A percentile compares a stretch with the other conserved stretches of the same genome.
Evolutionary conservation across 2,329 filamentous ascomycete genomes (phyloP).

Genomic region (Trichoderma breve): DNA sequence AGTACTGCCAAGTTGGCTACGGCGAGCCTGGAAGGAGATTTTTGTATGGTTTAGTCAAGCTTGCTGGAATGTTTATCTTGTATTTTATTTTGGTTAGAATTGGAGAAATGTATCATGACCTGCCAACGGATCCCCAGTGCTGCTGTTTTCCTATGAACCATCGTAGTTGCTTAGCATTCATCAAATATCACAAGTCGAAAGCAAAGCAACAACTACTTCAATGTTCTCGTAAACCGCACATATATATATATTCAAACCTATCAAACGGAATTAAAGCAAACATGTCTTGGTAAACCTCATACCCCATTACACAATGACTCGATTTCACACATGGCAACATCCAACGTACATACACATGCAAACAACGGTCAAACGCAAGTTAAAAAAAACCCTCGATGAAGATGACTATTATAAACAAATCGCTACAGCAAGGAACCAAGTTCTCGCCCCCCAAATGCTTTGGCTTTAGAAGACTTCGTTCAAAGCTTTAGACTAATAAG

Average conservation of each 20-base stretch:
- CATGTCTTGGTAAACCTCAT: neutral
- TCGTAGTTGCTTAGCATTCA: neutral
- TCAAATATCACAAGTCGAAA: neutral
- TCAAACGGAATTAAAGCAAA: neutral
- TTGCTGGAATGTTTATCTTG: neutral
- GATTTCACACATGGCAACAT: neutral
- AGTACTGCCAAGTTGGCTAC: neutral
- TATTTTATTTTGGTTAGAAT: neutral
- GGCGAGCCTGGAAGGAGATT: neutral
- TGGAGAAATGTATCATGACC: neutral
- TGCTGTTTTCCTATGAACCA: neutral
- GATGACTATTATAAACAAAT: constrained; percentile 1
- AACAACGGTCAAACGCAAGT: neutral
- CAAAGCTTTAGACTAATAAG: neutral
- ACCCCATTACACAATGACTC: neutral
- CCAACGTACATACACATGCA: neutral
- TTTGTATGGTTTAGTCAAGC: neutral
- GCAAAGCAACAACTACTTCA: neutral
- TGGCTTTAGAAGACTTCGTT: neutral
- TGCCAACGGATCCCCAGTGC: neutral
- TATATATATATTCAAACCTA: neutral
- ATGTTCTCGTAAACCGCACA: neutral
- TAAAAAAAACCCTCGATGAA: neutral
- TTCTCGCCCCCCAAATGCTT: neutral
- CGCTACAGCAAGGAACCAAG: neutral